phyloP scores from a whole-genome alignment of 1,284 basidiomycete species.

The Vanrija humicola region DNA sequence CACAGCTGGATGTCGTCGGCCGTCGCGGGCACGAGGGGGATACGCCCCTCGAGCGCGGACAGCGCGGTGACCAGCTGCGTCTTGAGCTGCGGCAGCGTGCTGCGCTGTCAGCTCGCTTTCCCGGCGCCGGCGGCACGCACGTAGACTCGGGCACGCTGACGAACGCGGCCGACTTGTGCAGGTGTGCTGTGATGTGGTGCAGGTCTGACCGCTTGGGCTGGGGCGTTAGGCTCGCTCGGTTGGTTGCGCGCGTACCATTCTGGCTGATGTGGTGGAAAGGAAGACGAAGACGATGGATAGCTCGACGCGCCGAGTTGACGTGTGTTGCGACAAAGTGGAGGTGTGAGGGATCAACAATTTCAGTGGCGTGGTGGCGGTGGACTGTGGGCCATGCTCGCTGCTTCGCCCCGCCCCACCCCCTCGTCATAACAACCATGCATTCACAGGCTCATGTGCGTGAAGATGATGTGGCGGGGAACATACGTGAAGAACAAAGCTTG shows the following conservation, averaged over 20 bases:
- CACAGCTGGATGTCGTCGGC: constrained; percentile 32
- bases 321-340: no score
- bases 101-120: constrained; percentile 7
- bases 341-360: no score
- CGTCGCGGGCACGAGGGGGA: constrained; percentile 17
- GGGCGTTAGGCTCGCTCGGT: neutral
- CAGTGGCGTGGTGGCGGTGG: no score
- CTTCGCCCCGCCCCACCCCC: no score
- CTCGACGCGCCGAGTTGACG: no score
- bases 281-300: no score
- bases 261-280: neutral
- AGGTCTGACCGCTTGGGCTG: constrained; percentile 28
- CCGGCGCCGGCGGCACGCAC: constrained; percentile 17
- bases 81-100: constrained; percentile 15
- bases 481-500: no score
- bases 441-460: no score
- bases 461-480: no score
- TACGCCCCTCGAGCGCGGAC: constrained; percentile 13
- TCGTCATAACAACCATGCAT: no score
- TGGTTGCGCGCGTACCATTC: neutral
- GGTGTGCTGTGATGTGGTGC: constrained; percentile 41
- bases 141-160: constrained; percentile 37
- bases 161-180: constrained; percentile 31
- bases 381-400: no score
- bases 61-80: constrained; percentile 25